Base-by-base conservation (phyloP, 495 filamentous ascomycete species). In the Aspergillus ellipticus region DNA sequence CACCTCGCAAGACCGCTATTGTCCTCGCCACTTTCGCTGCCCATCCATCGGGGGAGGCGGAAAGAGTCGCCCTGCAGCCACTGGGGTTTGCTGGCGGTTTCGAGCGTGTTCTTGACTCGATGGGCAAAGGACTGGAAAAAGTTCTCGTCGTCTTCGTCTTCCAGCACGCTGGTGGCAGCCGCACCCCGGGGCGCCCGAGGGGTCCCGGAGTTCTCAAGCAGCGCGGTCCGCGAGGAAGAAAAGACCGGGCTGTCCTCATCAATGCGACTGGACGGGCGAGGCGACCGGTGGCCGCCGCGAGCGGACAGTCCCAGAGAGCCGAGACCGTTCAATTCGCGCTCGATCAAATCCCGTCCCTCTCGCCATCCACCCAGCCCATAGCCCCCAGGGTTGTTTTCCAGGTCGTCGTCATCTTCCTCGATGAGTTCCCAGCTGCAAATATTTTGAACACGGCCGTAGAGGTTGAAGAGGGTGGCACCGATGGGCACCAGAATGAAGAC, bases 291-390 rank as follows among this genome's bases (percentile, higher is more conserved):
- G 43, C 55, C 64, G 16, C 71, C 63, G n/a, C 71, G 68, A 5
- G 67, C 63, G 31, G 75, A 69, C 6, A 74, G 75, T 6, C 76
- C 74, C 10, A 85, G 65, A 16, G 79, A 79, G n/a, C 74, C 78
- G 45, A 78, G 64, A 0, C 86, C 87, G 48, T 87, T 83, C 16
- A 95, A 66, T 66, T 98, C 94, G 13, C 92, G 84, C 56, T 96
- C 90, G 55, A 98, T 96, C 11, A 98, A 79, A 26, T 91, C 90
- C n/a, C 89, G 81, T 13, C 94, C 94, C 74, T 98, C 94, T 31
- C 92, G 79, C 94, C 94, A 98, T 15, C 86, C 84, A 20, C 88
- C 89, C n/a, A 84, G 82, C 28, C 91, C 91, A 53, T 85, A 88
- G 9, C 80, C 84, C 24, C 79, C 73, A 5, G 75, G 74, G 47